These are phyloP conservation scores for Diaporthe sp. DNA, from an alignment of 2,329 filamentous ascomycete species.

Conservation along the genomic window DNA sequence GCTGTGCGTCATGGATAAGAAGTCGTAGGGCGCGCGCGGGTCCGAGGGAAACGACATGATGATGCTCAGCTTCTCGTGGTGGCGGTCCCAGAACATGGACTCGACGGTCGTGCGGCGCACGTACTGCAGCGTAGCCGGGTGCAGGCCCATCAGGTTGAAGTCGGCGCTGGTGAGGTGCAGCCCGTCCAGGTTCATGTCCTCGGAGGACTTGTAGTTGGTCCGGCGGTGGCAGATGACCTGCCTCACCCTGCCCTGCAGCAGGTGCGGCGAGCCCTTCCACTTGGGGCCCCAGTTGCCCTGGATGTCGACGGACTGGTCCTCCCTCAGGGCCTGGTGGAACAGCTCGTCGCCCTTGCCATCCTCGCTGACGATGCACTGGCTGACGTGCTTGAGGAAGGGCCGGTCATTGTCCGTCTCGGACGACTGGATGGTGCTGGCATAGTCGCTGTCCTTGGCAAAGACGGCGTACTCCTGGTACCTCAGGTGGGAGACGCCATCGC, in stretches of 20 bases:
- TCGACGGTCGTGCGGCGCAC: constrained; percentile 56
- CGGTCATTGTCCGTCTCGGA: constrained; percentile 39
- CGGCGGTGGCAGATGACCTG: constrained; percentile 56
- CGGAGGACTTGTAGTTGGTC: constrained; percentile 44
- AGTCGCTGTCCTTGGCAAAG: constrained; percentile 45
- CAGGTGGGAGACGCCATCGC: constrained; percentile 50
- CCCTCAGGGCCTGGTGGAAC: constrained; percentile 52
- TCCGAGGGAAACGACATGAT: constrained; percentile 61
- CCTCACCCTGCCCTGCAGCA: constrained; percentile 53
- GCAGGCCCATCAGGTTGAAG: constrained; percentile 53
- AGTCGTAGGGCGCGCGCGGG: constrained; percentile 61
- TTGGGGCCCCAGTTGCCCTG: constrained; percentile 43
- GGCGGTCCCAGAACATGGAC: constrained; percentile 57
- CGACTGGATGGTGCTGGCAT: constrained; percentile 44
- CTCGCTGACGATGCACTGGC: constrained; percentile 52
- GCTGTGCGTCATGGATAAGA: constrained; percentile 62
- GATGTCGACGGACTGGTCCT: constrained; percentile 49
- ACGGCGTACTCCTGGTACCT: constrained; percentile 57
- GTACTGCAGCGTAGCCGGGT: constrained; percentile 57
- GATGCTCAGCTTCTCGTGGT: constrained; percentile 54
- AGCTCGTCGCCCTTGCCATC: constrained; percentile 50
- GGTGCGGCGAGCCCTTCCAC: constrained; percentile 30
- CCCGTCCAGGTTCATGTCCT: constrained; percentile 52
- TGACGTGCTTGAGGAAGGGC: constrained; percentile 46
- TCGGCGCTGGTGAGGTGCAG: constrained; percentile 54